Evolutionary conservation across 2,329 filamentous ascomycete genomes (phyloP).

Genomic region (Moelleriella libera): DNA sequence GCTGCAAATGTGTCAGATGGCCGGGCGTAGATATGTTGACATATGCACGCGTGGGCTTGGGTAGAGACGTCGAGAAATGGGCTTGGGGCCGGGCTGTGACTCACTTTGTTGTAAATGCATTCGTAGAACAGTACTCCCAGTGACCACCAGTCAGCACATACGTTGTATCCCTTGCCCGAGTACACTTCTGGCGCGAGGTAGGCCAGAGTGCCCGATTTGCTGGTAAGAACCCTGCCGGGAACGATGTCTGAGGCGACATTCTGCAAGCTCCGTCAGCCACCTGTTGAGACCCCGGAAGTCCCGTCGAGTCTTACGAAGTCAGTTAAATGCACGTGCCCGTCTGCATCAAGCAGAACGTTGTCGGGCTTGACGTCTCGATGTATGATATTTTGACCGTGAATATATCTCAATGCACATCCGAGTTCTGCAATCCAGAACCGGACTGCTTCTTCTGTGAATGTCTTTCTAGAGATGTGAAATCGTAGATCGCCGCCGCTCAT

Average conservation of each 20-base stretch:
- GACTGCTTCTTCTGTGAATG: conserved; percentile 93
- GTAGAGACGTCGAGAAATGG: not conserved
- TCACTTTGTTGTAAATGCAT: conserved; percentile 96
- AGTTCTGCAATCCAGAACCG: conserved; percentile 95
- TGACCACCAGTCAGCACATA: conserved; percentile 97
- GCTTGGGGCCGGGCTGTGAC: conserved; percentile 10
- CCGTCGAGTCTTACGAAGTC: conserved; percentile 60
- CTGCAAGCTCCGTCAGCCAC: conserved; percentile 30
- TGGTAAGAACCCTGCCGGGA: conserved; percentile 69
- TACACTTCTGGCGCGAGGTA: conserved; percentile 97
- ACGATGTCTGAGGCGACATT: conserved; percentile 93
- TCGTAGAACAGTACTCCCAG: conserved; percentile 97
- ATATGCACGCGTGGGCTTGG: not conserved
- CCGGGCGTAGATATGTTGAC: not conserved
- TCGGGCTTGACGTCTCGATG: conserved; percentile 88
- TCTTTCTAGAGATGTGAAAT: conserved; percentile 96
- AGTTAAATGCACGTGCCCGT: conserved; percentile 91
- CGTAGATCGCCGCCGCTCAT: conserved; percentile 96
- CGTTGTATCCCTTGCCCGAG: conserved; percentile 73
- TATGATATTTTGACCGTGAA: conserved; percentile 76
- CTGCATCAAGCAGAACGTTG: conserved; percentile 75
- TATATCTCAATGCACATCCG: conserved; percentile 78
- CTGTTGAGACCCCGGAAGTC: not conserved
- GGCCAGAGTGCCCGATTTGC: conserved; percentile 91
- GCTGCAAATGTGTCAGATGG: conserved; percentile 29